phyloP scores from a whole-genome alignment of 352 stramenopile species.

The Globisporangium ultimum region DNA sequence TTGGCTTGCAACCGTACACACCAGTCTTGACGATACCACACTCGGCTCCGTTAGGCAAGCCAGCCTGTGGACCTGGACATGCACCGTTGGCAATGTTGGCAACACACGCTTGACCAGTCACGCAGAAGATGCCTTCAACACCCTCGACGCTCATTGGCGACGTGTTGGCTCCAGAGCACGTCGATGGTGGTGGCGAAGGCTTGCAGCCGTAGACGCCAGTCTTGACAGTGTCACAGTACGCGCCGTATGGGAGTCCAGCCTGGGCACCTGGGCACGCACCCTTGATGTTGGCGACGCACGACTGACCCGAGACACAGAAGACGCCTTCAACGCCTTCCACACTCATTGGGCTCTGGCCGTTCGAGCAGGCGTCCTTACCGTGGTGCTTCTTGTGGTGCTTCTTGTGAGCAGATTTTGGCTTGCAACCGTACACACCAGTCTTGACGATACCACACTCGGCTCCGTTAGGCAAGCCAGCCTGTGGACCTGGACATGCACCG shows the following conservation, averaged over 20 bases:
- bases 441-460: constrained; percentile 18
- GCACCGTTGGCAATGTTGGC: constrained; percentile 8
- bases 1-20: constrained; percentile 24
- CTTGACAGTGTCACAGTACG: background rate
- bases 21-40: constrained; percentile 18
- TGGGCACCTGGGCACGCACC: background rate
- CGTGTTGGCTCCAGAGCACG: too few relatives aligned
- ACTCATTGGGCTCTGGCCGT: too few relatives aligned
- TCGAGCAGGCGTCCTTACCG: too few relatives aligned
- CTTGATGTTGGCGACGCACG: background rate
- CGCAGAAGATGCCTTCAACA: constrained; percentile 21
- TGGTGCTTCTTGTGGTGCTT: background rate
- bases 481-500: constrained; percentile 21
- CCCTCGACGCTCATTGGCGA: constrained; percentile 12
- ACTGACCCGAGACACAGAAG: background rate
- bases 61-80: constrained; percentile 19
- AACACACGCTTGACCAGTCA: constrained; percentile 16
- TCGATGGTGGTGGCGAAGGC: too few relatives aligned
- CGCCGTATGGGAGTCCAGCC: background rate
- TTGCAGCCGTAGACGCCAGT: background rate
- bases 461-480: constrained; percentile 12
- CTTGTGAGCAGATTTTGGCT: constrained; percentile 5
- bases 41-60: constrained; percentile 14
- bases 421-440: constrained; percentile 23
- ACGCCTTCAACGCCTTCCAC: constrained; percentile 1